A percentile compares a stretch with the other conserved stretches of the same genome.
Evolutionary conservation across 2,329 filamentous ascomycete genomes (phyloP).

Genomic region (Ramichloridium luteum): DNA sequence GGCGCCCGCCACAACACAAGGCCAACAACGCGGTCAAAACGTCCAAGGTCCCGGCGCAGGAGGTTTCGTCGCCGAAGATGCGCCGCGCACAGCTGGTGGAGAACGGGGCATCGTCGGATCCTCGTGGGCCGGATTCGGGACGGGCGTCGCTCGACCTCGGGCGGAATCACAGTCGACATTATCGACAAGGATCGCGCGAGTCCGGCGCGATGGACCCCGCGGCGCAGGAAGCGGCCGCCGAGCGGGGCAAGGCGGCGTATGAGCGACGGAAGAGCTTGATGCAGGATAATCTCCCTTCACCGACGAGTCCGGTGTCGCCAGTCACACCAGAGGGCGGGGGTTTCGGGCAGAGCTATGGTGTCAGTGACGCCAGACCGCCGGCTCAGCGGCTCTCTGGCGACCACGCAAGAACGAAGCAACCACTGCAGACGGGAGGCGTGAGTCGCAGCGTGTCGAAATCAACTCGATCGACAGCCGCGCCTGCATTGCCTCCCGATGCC

Average conservation of each 20-base stretch:
- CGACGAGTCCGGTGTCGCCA: constrained; percentile 8
- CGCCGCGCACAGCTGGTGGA: background rate
- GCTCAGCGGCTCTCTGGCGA: background rate
- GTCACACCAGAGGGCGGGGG: background rate
- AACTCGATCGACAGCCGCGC: background rate
- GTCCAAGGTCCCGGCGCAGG: background rate
- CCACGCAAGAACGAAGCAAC: background rate
- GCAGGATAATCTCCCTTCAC: constrained; percentile 9
- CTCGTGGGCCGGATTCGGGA: background rate
- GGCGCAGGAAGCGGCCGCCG: constrained; percentile 11
- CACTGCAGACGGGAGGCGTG: background rate
- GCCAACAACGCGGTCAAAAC: background rate
- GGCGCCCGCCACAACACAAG: background rate
- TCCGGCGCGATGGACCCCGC: background rate
- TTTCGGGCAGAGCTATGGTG: background rate
- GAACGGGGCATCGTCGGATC: background rate
- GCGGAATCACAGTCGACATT: background rate
- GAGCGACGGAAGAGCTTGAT: constrained; percentile 18
- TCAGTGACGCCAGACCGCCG: background rate
- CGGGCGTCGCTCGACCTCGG: background rate
- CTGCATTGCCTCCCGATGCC: constrained; percentile 4
- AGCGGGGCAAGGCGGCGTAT: constrained; percentile 21
- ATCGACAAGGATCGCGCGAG: background rate
- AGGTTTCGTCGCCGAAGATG: background rate
- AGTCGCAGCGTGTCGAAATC: background rate